A percentile compares a stretch with the other conserved stretches of the same genome.
Conservation (phyloP, 176 grass and related monocot genomes). For the maize (Zea mays) region DNA sequence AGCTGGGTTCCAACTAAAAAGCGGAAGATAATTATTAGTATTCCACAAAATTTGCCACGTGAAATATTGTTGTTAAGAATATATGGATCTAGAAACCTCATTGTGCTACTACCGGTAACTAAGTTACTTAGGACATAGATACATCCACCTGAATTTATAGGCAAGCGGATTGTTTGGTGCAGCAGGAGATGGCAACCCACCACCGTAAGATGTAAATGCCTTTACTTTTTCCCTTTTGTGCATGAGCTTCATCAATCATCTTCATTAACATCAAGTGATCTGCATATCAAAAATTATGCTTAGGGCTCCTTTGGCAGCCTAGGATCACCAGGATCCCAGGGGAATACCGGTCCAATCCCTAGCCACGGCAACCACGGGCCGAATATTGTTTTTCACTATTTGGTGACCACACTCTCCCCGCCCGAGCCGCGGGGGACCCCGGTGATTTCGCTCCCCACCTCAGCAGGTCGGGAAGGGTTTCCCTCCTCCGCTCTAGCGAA, state of each 20-base stretch:
- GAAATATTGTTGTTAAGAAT: slow-evolving; percentile 6
- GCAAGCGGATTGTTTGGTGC: slow-evolving; percentile 86
- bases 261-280: slow-evolving; percentile 97
- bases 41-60: neutral
- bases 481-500: no score
- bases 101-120: neutral
- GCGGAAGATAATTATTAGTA: neutral
- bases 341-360: no score
- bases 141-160: slow-evolving; percentile 83
- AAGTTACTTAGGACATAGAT: slow-evolving; percentile 1
- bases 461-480: no score
- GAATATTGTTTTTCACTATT: no score
- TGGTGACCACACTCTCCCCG: no score
- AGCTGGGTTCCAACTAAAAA: slow-evolving; percentile 82
- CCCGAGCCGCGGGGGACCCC: no score
- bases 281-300: slow-evolving; percentile 32
- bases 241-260: slow-evolving; percentile 90
- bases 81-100: neutral
- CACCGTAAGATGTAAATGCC: slow-evolving; percentile 85
- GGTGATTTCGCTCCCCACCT: no score
- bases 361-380: no score
- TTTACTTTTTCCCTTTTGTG: slow-evolving; percentile 62
- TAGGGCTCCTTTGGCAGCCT: neutral
- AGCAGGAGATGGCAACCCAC: slow-evolving; percentile 86
- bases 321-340: no score